Percentiles rank a stretch among this genome's conserved stretches.
Evolutionary conservation across 768 basidiomycete species (phyloP).

Genomic region (Tylopilus balloui): DNA sequence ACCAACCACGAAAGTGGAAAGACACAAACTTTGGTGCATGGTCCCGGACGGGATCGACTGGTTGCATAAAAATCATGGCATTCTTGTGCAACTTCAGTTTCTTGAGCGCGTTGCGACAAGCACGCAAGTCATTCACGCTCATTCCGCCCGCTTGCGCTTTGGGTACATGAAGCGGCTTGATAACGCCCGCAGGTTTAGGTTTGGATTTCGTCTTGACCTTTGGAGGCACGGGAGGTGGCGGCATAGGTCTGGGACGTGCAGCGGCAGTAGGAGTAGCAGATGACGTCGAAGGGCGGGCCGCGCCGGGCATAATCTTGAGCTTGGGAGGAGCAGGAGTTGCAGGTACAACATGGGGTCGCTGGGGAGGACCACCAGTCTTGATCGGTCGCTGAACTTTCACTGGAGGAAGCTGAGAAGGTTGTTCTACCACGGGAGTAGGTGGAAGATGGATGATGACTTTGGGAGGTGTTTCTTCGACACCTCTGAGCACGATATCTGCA

Average conservation of each 20-base stretch:
- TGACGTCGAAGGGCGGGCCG: slow-evolving; percentile 12
- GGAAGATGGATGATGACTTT: slow-evolving; percentile 83
- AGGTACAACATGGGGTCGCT: slow-evolving; percentile 28
- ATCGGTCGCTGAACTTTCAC: slow-evolving; percentile 42
- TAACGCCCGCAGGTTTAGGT: slow-evolving; percentile 18
- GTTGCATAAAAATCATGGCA: slow-evolving; percentile 70
- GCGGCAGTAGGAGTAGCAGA: slow-evolving; percentile 15
- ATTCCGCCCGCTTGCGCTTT: slow-evolving; percentile 78
- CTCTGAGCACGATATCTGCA: slow-evolving; percentile 82
- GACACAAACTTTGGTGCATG: slow-evolving; percentile 70
- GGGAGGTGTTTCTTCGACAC: slow-evolving; percentile 77
- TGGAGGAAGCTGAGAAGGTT: slow-evolving; percentile 49
- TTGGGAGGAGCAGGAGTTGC: slow-evolving; percentile 43
- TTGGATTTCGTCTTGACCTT: slow-evolving; percentile 28
- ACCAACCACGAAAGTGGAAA: slow-evolving; percentile 1
- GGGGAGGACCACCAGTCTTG: slow-evolving; percentile 34
- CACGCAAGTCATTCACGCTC: slow-evolving; percentile 68
- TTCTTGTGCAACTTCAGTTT: slow-evolving; percentile 75
- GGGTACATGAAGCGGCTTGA: slow-evolving; percentile 45
- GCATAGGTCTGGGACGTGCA: slow-evolving; percentile 19
- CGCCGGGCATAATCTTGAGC: slow-evolving; percentile 42
- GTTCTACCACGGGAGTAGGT: slow-evolving; percentile 65
- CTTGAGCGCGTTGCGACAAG: slow-evolving; percentile 72
- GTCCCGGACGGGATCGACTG: slow-evolving; percentile 96
- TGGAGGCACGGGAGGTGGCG: slow-evolving; percentile 28